These are phyloP conservation scores for Beauveria australis DNA, from an alignment of 2,329 filamentous ascomycete genomes.

Conservation along the genomic window DNA sequence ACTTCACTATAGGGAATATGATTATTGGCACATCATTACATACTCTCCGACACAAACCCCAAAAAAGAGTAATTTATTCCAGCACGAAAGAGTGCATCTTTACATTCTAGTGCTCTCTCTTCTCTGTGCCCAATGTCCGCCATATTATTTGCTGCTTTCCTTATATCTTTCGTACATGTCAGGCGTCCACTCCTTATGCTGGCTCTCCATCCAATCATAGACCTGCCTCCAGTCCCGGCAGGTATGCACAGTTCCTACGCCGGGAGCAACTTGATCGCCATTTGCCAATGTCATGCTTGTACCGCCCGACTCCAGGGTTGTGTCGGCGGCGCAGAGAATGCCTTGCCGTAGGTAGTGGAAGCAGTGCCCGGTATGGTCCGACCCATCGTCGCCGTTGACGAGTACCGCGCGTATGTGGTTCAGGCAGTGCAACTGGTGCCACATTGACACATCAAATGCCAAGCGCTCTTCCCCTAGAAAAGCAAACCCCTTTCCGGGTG, in stretches of 20 bases:
- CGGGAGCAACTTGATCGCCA: background rate
- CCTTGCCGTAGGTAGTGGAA: constrained; percentile 11
- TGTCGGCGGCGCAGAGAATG: constrained; percentile 11
- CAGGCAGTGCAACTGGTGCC: constrained; percentile 10
- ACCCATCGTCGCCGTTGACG: constrained; percentile 3
- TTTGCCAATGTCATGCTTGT: background rate
- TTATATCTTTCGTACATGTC: background rate
- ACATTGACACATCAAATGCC: background rate
- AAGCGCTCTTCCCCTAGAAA: background rate
- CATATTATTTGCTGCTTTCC: background rate
- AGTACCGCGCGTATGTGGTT: constrained; percentile 5
- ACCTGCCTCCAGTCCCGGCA: constrained; percentile 7
- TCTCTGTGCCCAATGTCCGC: no score
- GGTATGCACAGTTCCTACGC: background rate
- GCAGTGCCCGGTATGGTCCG: constrained; percentile 8
- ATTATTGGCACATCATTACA: no score
- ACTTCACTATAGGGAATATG: background rate
- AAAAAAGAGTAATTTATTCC: no score
- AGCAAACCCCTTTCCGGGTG: background rate
- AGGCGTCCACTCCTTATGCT: background rate
- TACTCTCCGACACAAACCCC: no score
- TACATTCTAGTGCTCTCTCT: no score
- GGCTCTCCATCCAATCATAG: background rate
- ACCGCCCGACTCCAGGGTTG: constrained; percentile 3
- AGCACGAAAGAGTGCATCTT: no score